A percentile compares a stretch with the other conserved stretches of the same genome.
phyloP scores from a whole-genome alignment of 148 eudicot genomes.

The Chenopodium suecicum region DNA sequence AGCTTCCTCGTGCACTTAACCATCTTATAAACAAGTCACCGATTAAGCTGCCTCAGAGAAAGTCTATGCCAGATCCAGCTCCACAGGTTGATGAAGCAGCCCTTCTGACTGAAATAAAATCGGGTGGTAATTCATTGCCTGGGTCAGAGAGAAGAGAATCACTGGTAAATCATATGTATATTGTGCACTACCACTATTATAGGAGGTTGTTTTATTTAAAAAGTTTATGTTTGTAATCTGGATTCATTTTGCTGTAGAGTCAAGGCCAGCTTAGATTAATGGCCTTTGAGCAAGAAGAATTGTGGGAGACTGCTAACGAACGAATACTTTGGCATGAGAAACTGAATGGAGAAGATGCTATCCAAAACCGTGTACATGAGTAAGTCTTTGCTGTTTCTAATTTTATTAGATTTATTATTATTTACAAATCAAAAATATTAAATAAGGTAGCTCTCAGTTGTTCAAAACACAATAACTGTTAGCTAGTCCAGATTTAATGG shows the following conservation, averaged over 20 bases:
- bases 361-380: slow-evolving; percentile 96
- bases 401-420: not conserved
- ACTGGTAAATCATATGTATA: slow-evolving; percentile 43
- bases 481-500: not conserved
- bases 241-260: slow-evolving; percentile 44
- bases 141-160: slow-evolving; percentile 55
- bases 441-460: not conserved
- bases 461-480: not conserved
- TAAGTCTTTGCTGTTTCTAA: slow-evolving; percentile 39
- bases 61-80: slow-evolving; percentile 39
- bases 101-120: slow-evolving; percentile 68
- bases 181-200: not conserved
- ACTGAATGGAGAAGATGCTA: slow-evolving; percentile 85
- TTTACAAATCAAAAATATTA: not conserved
- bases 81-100: slow-evolving; percentile 66
- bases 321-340: slow-evolving; percentile 96
- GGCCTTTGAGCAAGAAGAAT: slow-evolving; percentile 94
- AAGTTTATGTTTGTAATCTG: slow-evolving; percentile 9
- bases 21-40: slow-evolving; percentile 68
- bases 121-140: slow-evolving; percentile 62
- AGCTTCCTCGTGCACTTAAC: slow-evolving; percentile 78
- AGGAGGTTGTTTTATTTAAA: slow-evolving; percentile 7
- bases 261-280: slow-evolving; percentile 75
- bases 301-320: slow-evolving; percentile 90
- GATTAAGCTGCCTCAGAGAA: slow-evolving; percentile 57